A percentile compares a stretch with the other conserved stretches of the same genome.
Evolutionary conservation across 2,329 filamentous ascomycete species (phyloP).

Genomic region (Trichophyton schoenleinii): DNA sequence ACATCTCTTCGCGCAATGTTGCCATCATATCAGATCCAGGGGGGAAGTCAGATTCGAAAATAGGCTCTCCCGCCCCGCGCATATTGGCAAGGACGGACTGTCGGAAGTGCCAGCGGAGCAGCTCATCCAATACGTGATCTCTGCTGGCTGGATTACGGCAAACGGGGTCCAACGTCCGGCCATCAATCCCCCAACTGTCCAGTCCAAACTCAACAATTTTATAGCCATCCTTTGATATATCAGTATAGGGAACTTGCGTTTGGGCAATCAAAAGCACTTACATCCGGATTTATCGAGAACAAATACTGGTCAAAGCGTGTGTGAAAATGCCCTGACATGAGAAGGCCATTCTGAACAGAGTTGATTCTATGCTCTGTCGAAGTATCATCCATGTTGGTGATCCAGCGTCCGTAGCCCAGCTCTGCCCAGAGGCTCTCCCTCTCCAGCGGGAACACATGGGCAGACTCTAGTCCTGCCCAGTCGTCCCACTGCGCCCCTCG

Average conservation of each 20-base stretch:
- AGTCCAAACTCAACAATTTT: constrained; percentile 7
- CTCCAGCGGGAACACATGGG: constrained; percentile 19
- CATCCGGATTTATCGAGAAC: background rate
- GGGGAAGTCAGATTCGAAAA: constrained; percentile 17
- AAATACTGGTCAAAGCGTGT: constrained; percentile 7
- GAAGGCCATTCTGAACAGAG: constrained; percentile 14
- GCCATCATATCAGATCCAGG: constrained; percentile 16
- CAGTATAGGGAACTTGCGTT: background rate
- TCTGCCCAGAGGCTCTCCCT: constrained; percentile 15
- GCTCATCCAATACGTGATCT: constrained; percentile 12
- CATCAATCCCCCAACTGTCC: constrained; percentile 11
- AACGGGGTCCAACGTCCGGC: constrained; percentile 12
- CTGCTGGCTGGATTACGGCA: constrained; percentile 10
- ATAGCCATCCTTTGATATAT: constrained; percentile 12
- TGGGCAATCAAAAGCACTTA: constrained; percentile 3
- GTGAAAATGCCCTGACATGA: constrained; percentile 9
- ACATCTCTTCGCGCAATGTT: constrained; percentile 9
- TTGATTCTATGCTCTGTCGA: constrained; percentile 10
- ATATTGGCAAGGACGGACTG: constrained; percentile 18
- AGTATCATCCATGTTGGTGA: constrained; percentile 12
- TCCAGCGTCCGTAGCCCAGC: constrained; percentile 14
- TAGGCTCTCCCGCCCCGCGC: constrained; percentile 16
- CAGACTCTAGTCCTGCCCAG: constrained; percentile 14
- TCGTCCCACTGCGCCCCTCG: constrained; percentile 4
- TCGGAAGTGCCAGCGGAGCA: constrained; percentile 17